Conservation (phyloP, 805 yeast species). For the Ogataea populi-albae region DNA sequence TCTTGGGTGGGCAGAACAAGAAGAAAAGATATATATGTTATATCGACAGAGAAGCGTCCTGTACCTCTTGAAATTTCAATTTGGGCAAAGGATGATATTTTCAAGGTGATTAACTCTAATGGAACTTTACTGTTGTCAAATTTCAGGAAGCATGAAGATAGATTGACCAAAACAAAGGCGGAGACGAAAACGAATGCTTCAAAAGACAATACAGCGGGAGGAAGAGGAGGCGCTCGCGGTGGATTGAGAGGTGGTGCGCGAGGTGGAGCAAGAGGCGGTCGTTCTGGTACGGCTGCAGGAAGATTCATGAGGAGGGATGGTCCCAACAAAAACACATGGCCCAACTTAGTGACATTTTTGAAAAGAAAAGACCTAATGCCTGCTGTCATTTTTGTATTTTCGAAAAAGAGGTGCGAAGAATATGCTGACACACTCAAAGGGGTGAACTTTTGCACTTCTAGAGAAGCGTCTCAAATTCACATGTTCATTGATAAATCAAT, state of each 20-base stretch:
- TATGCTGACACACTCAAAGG: constrained; percentile 77
- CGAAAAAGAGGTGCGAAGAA: constrained; percentile 90
- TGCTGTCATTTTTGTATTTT: constrained; percentile 89
- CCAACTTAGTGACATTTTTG: constrained; percentile 65
- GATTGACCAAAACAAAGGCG: constrained; percentile 43
- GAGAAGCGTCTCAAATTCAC: constrained; percentile 85
- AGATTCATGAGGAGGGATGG: constrained; percentile 50
- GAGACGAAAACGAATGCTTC: constrained; percentile 18
- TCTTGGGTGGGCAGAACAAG: constrained; percentile 98
- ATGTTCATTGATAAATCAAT: constrained; percentile 92
- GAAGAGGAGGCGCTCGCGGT: constrained; percentile 31
- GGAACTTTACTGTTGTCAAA: constrained; percentile 66
- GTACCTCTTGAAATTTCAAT: constrained; percentile 86
- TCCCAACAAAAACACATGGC: constrained; percentile 80
- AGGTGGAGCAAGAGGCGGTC: constrained; percentile 27
- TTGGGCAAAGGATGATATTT: constrained; percentile 75
- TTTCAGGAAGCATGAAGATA: constrained; percentile 57
- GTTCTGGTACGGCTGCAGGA: constrained; percentile 17
- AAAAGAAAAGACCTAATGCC: constrained; percentile 74
- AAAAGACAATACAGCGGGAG: constrained; percentile 17
- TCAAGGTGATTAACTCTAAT: constrained; percentile 70
- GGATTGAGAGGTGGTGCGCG: constrained; percentile 25
- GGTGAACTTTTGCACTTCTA: constrained; percentile 76
- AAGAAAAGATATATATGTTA: constrained; percentile 92
- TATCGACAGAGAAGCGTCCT: constrained; percentile 94